Conservation (phyloP, 208 protist genomes). For the Crithidia thermophila region DNA sequence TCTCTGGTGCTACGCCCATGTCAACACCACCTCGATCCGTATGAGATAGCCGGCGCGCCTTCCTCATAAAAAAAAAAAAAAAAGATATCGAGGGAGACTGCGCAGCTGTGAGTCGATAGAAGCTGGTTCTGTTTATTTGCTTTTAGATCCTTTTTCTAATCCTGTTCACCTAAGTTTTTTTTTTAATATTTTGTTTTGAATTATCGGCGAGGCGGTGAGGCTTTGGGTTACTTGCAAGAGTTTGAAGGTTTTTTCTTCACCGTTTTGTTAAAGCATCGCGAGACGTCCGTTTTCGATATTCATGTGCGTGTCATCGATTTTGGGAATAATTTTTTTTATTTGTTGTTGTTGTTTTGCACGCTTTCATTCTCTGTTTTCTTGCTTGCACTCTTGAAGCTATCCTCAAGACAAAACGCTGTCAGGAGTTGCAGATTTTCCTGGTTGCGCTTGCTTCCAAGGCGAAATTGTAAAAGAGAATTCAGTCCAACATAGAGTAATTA, state of each 20-base stretch:
- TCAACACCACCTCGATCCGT: not conserved
- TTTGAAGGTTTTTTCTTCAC: not conserved
- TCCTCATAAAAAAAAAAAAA: not conserved
- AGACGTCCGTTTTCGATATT: not conserved
- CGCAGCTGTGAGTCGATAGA: no score
- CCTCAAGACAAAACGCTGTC: not conserved
- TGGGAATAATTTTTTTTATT: not conserved
- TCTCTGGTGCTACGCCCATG: not conserved
- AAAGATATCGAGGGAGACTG: no score
- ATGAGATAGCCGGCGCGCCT: no score
- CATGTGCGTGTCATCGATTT: not conserved
- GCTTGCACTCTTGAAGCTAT: not conserved
- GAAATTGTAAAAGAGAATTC: no score
- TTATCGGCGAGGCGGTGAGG: no score
- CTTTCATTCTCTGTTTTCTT: conserved; percentile 4
- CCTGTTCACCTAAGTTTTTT: no score
- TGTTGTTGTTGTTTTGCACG: conserved; percentile 11
- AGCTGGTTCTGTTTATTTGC: no score
- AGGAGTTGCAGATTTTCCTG: not conserved
- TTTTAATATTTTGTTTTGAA: no score
- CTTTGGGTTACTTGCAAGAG: no score
- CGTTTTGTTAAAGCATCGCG: not conserved
- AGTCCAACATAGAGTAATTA: no score
- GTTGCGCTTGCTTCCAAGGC: conserved; percentile 7
- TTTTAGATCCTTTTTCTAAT: no score